These are phyloP conservation scores for Aspergillus leporis DNA, from an alignment of 495 filamentous ascomycete genomes.

Conservation along the genomic window DNA sequence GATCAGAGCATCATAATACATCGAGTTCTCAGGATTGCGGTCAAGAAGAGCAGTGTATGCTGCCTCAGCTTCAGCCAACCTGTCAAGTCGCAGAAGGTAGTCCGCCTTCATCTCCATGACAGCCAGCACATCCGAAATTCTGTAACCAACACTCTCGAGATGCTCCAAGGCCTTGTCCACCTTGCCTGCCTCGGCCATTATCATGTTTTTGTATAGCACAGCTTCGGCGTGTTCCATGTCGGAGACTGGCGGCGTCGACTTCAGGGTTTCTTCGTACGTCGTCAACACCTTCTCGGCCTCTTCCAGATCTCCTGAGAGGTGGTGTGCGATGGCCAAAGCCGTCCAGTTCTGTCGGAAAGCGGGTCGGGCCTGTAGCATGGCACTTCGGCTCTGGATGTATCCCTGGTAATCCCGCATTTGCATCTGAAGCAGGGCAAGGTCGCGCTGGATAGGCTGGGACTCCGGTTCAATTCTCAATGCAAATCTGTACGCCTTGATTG, in stretches of 20 bases:
- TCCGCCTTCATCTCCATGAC: slow-evolving; percentile 86
- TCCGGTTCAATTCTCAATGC: slow-evolving; percentile 90
- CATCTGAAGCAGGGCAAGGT: slow-evolving; percentile 88
- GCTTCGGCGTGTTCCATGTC: slow-evolving; percentile 97
- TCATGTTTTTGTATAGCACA: slow-evolving; percentile 88
- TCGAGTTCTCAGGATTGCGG: slow-evolving; percentile 82
- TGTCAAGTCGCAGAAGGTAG: slow-evolving; percentile 76
- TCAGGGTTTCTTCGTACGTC: slow-evolving; percentile 90
- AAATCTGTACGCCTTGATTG: slow-evolving; percentile 97
- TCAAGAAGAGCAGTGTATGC: slow-evolving; percentile 80
- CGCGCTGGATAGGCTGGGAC: slow-evolving; percentile 88
- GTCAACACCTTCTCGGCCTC: slow-evolving; percentile 89
- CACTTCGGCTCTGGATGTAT: slow-evolving; percentile 80
- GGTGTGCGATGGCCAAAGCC: slow-evolving; percentile 86
- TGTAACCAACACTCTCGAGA: slow-evolving; percentile 72
- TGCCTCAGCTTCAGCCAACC: slow-evolving; percentile 76
- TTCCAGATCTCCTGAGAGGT: slow-evolving; percentile 77
- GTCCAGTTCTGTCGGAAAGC: slow-evolving; percentile 91
- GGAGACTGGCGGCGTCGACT: slow-evolving; percentile 66
- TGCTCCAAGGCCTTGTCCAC: slow-evolving; percentile 81
- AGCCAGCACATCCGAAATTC: slow-evolving; percentile 80
- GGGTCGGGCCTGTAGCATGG: slow-evolving; percentile 82
- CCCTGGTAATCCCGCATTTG: slow-evolving; percentile 97
- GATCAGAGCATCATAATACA: slow-evolving; percentile 80
- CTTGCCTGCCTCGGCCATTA: slow-evolving; percentile 87